A percentile compares a stretch with the other conserved stretches of the same genome.
Evolutionary conservation across 768 basidiomycete species (phyloP).

Genomic region (Agaricus sinodeliciosus): DNA sequence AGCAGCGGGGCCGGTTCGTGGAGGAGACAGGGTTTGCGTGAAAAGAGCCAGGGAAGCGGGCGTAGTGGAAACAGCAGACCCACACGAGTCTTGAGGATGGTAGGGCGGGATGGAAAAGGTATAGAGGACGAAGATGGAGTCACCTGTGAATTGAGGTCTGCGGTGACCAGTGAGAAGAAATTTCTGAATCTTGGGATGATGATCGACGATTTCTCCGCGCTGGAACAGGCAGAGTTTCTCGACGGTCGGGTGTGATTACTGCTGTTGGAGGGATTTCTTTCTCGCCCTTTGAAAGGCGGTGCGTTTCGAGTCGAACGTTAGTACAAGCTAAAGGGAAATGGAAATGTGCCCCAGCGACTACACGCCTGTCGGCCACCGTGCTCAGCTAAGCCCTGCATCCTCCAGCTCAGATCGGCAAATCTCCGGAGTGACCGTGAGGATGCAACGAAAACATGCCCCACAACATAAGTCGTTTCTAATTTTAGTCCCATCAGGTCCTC

Average conservation of each 20-base stretch:
- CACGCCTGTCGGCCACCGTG: conserved; percentile 8
- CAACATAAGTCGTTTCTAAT: conserved; percentile 10
- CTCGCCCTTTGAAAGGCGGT: background rate
- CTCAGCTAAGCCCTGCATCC: conserved; percentile 10
- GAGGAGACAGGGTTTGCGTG: background rate
- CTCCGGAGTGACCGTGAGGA: conserved; percentile 11
- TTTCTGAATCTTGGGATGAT: conserved; percentile 2
- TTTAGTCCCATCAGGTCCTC: conserved; percentile 4
- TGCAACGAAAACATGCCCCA: conserved; percentile 9
- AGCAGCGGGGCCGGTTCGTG: conserved; percentile 17
- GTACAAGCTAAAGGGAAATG: background rate
- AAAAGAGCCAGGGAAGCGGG: background rate
- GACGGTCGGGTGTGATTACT: background rate
- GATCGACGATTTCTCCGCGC: conserved; percentile 11
- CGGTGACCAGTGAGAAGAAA: conserved; percentile 10
- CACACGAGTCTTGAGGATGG: conserved; percentile 5
- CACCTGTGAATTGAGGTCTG: conserved; percentile 4
- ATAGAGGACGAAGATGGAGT: conserved; percentile 5
- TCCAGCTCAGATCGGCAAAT: conserved; percentile 9
- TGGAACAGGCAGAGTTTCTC: conserved; percentile 3
- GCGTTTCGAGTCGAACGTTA: background rate
- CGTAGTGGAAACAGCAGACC: conserved; percentile 1
- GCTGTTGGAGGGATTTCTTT: background rate
- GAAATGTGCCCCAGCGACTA: background rate
- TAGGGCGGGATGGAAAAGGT: conserved; percentile 8